A percentile compares a stretch with the other conserved stretches of the same genome.
Conservation (phyloP, 257 asterid genomes). For the Solanum etuberosum region DNA sequence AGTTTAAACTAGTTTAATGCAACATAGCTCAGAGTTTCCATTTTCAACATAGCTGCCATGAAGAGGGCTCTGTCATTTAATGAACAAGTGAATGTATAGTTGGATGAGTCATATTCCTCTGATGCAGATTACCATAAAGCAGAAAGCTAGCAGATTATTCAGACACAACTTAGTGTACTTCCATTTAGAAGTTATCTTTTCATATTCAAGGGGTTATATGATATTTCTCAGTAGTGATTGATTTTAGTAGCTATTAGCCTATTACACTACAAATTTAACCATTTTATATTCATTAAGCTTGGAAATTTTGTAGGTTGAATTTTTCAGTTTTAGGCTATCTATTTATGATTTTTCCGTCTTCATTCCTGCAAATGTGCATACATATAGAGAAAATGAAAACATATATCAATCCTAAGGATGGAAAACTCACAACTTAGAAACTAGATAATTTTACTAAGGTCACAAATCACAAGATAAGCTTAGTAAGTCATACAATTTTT, state of each 20-base stretch:
- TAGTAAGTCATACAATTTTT: too few species aligned
- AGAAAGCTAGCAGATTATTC: neutral
- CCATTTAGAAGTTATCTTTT: neutral
- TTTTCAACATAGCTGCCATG: neutral
- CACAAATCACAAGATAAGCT: too few species aligned
- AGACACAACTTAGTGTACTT: neutral
- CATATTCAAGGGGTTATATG: neutral
- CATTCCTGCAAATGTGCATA: too few species aligned
- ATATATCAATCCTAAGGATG: too few species aligned
- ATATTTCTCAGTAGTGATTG: too few species aligned
- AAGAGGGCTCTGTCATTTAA: constrained; percentile 15
- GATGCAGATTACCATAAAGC: constrained; percentile 21
- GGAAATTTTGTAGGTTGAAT: neutral
- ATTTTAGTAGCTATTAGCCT: too few species aligned
- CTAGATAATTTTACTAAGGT: too few species aligned
- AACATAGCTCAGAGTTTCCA: too few species aligned
- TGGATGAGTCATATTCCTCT: constrained; percentile 39
- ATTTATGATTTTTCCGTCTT: neutral
- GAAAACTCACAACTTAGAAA: too few species aligned
- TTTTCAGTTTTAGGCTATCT: neutral
- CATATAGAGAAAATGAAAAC: too few species aligned
- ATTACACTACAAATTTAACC: neutral
- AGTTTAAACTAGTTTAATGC: too few species aligned
- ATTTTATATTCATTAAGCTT: neutral
- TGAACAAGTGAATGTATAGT: constrained; percentile 47